Percentiles rank a stretch among this genome's conserved stretches.
Evolutionary conservation across 345 rosid genomes (phyloP).

Genomic region (Citrus sinensis): DVS_A1.0 CM039162.1:415001-415500

Average conservation of each 20-base stretch:
- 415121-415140: constrained; percentile 45
- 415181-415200: constrained; percentile 6
- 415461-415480: neutral
- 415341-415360: constrained; percentile 61
- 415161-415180: constrained; percentile 60
- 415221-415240: neutral
- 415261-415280: constrained; percentile 36
- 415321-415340: constrained; percentile 79
- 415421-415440: neutral
- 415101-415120: constrained; percentile 48
- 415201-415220: neutral
- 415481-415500: neutral
- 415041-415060: constrained; percentile 47
- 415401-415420: neutral
- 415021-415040: constrained; percentile 32
- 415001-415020: constrained; percentile 36
- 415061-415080: constrained; percentile 64
- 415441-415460: neutral
- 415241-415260: constrained; percentile 14
- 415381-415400: neutral
- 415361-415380: neutral
- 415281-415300: constrained; percentile 80
- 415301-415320: constrained; percentile 93
- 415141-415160: constrained; percentile 84
- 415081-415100: constrained; percentile 55